Conservation (phyloP, 257 asterid genomes). For the Scutellaria galericulata region DNA sequence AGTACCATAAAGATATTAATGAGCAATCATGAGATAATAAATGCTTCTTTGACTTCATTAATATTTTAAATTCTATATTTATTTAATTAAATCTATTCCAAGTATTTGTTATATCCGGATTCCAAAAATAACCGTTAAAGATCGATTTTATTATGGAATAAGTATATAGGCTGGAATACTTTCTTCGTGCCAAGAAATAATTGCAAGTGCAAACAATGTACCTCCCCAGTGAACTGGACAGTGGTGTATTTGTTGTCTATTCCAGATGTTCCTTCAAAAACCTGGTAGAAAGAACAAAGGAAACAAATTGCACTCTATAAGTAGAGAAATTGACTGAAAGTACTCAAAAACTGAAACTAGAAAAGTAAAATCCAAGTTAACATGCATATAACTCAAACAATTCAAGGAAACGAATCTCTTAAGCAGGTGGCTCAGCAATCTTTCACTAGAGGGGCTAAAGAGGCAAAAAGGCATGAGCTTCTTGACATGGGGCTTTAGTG, state of each 20-base stretch:
- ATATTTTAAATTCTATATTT: too few relatives aligned
- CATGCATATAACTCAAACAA: conserved; percentile 26
- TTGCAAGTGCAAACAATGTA: conserved; percentile 35
- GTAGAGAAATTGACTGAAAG: conserved; percentile 19
- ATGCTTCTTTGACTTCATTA: too few relatives aligned
- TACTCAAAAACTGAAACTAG: neutral
- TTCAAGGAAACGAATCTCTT: conserved; percentile 22
- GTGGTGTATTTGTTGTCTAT: conserved; percentile 91
- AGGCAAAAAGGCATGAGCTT: neutral
- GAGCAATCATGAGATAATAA: too few relatives aligned
- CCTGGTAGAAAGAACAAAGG: conserved; percentile 50
- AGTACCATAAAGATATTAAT: too few relatives aligned
- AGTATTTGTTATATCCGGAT: too few relatives aligned
- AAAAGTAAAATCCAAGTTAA: conserved; percentile 21
- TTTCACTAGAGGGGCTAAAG: neutral
- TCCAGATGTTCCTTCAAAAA: conserved; percentile 94
- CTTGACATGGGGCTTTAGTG: conserved; percentile 17
- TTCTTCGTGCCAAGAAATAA: too few relatives aligned
- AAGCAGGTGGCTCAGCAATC: conserved; percentile 21
- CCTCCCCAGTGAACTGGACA: conserved; percentile 99
- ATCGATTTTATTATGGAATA: too few relatives aligned
- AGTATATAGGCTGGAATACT: too few relatives aligned
- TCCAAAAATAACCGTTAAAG: too few relatives aligned
- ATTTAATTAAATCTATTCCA: too few relatives aligned
- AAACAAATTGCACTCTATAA: conserved; percentile 14